Base-by-base conservation (phyloP, 768 basidiomycete genomes). In the Polyporus arcularius region DNA sequence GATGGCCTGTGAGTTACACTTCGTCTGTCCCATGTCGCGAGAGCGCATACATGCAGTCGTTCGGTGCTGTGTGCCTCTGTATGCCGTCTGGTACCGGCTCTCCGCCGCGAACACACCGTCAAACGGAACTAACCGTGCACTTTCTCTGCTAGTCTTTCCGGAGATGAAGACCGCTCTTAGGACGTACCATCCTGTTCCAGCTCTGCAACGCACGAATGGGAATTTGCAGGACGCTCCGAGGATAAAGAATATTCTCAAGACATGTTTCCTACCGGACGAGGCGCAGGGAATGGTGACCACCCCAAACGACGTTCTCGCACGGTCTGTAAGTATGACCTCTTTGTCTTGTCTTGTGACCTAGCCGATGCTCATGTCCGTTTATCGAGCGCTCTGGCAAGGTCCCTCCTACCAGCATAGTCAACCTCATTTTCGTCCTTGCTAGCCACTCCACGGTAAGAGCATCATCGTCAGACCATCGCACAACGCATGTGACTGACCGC, bases 181-280 rank as follows among this genome's bases (percentile, higher is more conserved):
- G 61, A 88, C 88, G 28, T 92, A 92, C 70, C 90, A 92, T 68
- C 88, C 90, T 5, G 80, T 93, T 11, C 89, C 90, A 16, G 80
- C 83, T 14, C 75, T 93, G 0, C 88, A 91, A 65, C 82, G 82
- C 60, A 85, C 87, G 2, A 78, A 81, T 62, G 86, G 84, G 26
- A 89, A 90, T 68, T 76, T 92, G 41, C 88, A 89, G 66, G 90
- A 92, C 68, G 88, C 88, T 1, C 89, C 90, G 15, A 80, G 91
- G 46, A 87, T 93, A 67, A 92, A 92, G 72, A 84, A 85, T 58
- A 84, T 87, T 46, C 78, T 92, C 49, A 91, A 90, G 68, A 81
- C 82, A 4, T 82, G 84, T 45, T 71, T 83, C 48, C 78, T 85
- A 26, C 75, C 76, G 12, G 79, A 81, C 57, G 77, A 82, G 57